phyloP scores from a whole-genome alignment of 176 grass and related monocot species.

The Musa acuminata region DNA sequence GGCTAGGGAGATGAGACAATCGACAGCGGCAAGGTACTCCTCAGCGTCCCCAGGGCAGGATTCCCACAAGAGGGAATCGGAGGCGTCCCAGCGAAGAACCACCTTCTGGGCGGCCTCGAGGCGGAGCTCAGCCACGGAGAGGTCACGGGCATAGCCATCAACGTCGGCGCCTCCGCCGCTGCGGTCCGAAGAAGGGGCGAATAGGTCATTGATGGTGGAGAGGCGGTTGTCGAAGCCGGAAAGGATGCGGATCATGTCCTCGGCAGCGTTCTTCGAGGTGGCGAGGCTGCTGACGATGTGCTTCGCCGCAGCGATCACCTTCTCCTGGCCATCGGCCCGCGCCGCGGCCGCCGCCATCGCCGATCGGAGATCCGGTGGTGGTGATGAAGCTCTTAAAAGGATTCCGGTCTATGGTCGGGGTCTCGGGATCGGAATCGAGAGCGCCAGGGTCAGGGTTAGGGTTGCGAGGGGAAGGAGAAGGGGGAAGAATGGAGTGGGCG shows the following conservation, averaged over 20 bases:
- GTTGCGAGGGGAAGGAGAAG: neutral
- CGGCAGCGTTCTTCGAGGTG: constrained; percentile 95
- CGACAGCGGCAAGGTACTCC: no score
- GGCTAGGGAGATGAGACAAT: no score
- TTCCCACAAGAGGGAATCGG: no score
- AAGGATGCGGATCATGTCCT: constrained; percentile 98
- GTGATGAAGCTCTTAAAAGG: constrained; percentile 24
- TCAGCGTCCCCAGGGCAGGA: no score
- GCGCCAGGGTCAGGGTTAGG: neutral
- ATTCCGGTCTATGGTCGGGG: neutral
- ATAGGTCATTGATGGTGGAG: constrained; percentile 51
- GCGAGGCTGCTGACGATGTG: constrained; percentile 97
- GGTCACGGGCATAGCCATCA: neutral
- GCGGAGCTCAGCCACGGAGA: neutral
- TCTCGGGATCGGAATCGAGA: neutral
- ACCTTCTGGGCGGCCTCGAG: constrained; percentile 60
- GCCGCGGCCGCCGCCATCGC: constrained; percentile 17
- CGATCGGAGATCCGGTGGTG: neutral
- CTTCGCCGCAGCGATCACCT: constrained; percentile 87
- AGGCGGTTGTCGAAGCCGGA: constrained; percentile 92
- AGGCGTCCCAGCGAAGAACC: no score
- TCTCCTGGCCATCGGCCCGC: constrained; percentile 47
- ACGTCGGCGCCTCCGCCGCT: neutral
- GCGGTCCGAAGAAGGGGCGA: constrained; percentile 31
- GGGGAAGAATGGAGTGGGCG: neutral